A percentile compares a stretch with the other conserved stretches of the same genome.
phyloP scores from a whole-genome alignment of 2,329 filamentous ascomycete genomes.

The Plectosphaerella sp. region DNA sequence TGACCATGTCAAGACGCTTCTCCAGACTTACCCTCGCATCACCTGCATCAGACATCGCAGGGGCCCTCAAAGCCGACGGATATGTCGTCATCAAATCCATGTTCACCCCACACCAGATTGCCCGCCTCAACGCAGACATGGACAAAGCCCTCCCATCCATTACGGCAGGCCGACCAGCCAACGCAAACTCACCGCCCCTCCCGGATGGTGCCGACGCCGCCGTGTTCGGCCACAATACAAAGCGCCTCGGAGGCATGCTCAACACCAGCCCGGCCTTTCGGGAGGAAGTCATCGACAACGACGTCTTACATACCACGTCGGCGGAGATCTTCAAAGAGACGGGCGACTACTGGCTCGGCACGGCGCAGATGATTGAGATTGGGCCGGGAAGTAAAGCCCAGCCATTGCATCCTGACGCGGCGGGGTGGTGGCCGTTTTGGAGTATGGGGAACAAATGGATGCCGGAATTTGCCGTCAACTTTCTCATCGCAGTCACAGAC shows the following conservation, averaged over 20 bases:
- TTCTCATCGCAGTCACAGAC: slow-evolving; percentile 12
- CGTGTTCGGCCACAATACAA: slow-evolving; percentile 17
- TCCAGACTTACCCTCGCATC: not conserved
- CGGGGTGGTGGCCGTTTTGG: not conserved
- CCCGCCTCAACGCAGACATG: slow-evolving; percentile 6
- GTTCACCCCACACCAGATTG: slow-evolving; percentile 2
- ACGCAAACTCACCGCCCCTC: not conserved
- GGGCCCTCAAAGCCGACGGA: not conserved
- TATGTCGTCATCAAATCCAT: slow-evolving; percentile 13
- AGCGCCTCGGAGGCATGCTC: slow-evolving; percentile 17
- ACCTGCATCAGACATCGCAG: not conserved
- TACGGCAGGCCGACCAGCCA: not conserved
- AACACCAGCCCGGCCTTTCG: slow-evolving; percentile 20
- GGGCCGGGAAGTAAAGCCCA: slow-evolving; percentile 16
- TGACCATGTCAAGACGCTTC: not conserved
- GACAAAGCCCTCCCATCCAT: slow-evolving; percentile 2
- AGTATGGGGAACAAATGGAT: slow-evolving; percentile 2
- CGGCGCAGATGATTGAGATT: slow-evolving; percentile 18
- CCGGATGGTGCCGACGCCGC: not conserved
- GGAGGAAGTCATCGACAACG: slow-evolving; percentile 19
- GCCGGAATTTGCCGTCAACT: slow-evolving; percentile 10
- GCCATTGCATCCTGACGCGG: slow-evolving; percentile 17
- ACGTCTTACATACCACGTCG: slow-evolving; percentile 19
- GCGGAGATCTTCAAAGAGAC: slow-evolving; percentile 18
- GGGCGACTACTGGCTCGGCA: slow-evolving; percentile 22